A percentile compares a stretch with the other conserved stretches of the same genome.
phyloP scores from a whole-genome alignment of 192 early-diverging fungal species.

The Gamsiella multidivaricata region DNA sequence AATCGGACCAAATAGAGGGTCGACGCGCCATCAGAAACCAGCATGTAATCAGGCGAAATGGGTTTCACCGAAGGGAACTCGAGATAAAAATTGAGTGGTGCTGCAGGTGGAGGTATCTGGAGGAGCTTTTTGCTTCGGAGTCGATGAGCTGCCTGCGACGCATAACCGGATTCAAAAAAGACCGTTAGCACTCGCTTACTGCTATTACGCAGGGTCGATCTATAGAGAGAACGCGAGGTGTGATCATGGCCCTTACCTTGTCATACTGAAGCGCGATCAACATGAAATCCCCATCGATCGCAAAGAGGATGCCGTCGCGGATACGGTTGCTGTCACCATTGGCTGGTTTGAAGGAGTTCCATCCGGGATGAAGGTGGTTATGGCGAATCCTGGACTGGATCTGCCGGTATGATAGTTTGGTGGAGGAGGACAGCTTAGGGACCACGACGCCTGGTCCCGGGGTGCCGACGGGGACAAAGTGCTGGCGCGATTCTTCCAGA shows the following conservation, averaged over 20 bases:
- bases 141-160: conserved; percentile 7
- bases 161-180: not conserved
- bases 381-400: conserved; percentile 69
- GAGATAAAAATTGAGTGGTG: conserved; percentile 24
- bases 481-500: conserved; percentile 56
- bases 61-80: conserved; percentile 45
- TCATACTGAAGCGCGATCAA: conserved; percentile 53
- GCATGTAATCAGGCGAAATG: conserved; percentile 32
- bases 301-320: conserved; percentile 44
- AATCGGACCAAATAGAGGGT: conserved; percentile 33
- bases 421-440: conserved; percentile 54
- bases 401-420: conserved; percentile 72
- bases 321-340: conserved; percentile 21
- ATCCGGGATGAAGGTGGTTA: conserved; percentile 73
- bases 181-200: no score
- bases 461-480: conserved; percentile 37
- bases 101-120: conserved; percentile 26
- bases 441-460: conserved; percentile 48
- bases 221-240: no score
- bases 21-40: conserved; percentile 40
- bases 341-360: conserved; percentile 34
- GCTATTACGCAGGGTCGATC: no score
- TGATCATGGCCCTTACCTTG: conserved; percentile 30
- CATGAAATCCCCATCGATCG: conserved; percentile 47
- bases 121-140: conserved; percentile 35